phyloP scores from a whole-genome alignment of 2,329 filamentous ascomycete species.

The Cadophora gregata region DNA sequence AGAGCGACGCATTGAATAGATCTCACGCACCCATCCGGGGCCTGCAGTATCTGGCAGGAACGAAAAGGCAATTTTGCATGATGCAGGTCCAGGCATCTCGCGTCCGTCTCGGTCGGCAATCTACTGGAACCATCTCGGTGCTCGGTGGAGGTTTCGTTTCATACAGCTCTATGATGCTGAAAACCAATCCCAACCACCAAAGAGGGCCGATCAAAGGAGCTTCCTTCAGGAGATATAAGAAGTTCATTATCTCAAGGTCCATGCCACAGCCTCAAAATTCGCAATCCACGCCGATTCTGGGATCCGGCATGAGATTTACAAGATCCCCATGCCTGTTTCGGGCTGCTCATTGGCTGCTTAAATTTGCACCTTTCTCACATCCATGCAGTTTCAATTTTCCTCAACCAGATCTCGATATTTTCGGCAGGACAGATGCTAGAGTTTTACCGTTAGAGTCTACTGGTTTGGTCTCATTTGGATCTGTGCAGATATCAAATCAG shows the following conservation, averaged over 20 bases:
- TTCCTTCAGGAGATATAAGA: neutral
- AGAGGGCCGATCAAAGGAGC: neutral
- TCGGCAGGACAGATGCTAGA: neutral
- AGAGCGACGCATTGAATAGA: neutral
- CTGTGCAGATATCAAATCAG: conserved; percentile 2
- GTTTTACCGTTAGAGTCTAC: neutral
- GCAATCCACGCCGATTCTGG: neutral
- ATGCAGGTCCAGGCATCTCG: conserved; percentile 9
- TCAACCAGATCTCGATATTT: neutral
- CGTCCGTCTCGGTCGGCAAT: neutral
- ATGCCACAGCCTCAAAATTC: neutral
- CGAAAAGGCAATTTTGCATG: conserved; percentile 1
- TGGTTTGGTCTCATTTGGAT: neutral
- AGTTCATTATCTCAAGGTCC: neutral
- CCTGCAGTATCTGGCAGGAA: conserved; percentile 19
- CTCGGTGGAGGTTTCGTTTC: neutral
- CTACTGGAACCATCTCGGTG: neutral
- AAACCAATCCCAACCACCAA: neutral
- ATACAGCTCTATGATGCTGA: neutral
- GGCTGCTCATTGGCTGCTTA: neutral
- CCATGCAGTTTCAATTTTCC: neutral
- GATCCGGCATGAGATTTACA: neutral
- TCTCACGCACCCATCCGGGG: conserved; percentile 17
- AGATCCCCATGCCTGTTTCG: neutral
- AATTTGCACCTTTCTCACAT: neutral